A percentile compares a stretch with the other conserved stretches of the same genome.
phyloP scores from a whole-genome alignment of 768 basidiomycete genomes.

The Tylopilus subfusipes region DNA sequence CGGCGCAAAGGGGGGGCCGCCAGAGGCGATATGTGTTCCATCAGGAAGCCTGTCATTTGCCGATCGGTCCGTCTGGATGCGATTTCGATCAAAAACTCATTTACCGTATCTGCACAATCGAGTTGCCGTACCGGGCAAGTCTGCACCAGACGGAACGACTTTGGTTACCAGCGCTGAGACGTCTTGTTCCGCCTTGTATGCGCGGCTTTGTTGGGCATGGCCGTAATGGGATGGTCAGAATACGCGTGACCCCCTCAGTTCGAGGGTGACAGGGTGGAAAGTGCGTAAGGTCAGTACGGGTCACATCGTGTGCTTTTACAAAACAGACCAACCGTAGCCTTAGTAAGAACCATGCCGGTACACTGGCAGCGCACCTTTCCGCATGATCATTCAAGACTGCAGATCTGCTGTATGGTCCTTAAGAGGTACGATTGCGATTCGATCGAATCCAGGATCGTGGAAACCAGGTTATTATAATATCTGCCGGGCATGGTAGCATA shows the following conservation, averaged over 20 bases:
- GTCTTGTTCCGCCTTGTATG: not conserved
- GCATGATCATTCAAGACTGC: not conserved
- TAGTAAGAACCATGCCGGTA: not conserved
- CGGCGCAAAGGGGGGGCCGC: not conserved
- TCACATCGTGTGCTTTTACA: conserved; percentile 1
- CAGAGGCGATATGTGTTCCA: not conserved
- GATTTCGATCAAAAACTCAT: conserved; percentile 6
- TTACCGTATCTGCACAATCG: not conserved
- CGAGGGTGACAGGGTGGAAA: not conserved
- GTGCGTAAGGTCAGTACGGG: not conserved
- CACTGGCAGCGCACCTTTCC: not conserved
- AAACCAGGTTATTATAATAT: not conserved
- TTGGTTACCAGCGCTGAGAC: not conserved
- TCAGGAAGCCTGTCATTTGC: conserved; percentile 1
- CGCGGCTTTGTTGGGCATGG: not conserved
- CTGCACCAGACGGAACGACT: conserved; percentile 1
- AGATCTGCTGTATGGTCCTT: not conserved
- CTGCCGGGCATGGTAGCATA: not conserved
- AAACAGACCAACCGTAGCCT: not conserved
- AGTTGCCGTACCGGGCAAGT: conserved; percentile 6
- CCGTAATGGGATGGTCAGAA: not conserved
- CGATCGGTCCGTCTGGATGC: not conserved
- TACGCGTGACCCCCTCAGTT: not conserved
- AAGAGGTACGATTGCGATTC: not conserved
- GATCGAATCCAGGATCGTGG: conserved; percentile 5